phyloP scores from a whole-genome alignment of 1,139 yeast genomes.

The Groenewaldozyma auringiensis region DNA sequence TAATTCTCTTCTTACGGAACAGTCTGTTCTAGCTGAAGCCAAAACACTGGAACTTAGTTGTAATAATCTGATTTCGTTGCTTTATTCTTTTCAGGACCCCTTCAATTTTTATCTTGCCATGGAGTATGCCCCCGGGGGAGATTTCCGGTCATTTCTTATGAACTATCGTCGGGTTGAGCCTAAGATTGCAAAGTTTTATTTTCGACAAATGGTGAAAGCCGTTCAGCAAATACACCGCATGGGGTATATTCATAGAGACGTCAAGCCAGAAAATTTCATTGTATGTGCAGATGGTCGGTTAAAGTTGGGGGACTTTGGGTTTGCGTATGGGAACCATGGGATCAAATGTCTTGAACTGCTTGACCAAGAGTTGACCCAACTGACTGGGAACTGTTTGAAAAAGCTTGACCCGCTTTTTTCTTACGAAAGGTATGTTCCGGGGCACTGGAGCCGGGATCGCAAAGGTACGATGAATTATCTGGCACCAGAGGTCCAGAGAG shows the following conservation, averaged over 20 bases:
- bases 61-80: not conserved
- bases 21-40: conserved; percentile 1
- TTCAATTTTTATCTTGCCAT: not conserved
- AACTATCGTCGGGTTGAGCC: not conserved
- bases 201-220: conserved; percentile 66
- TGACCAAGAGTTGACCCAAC: not conserved
- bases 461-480: conserved; percentile 3
- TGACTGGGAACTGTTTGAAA: too few species aligned
- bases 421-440: not conserved
- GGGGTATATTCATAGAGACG: conserved; percentile 94
- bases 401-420: too few species aligned
- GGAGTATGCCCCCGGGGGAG: conserved; percentile 3
- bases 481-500: not conserved
- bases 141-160: conserved; percentile 1
- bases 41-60: not conserved
- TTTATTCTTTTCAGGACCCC: conserved; percentile 1
- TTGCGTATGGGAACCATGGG: conserved; percentile 31
- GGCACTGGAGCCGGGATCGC: not conserved
- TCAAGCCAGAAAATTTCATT: conserved; percentile 86
- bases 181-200: not conserved
- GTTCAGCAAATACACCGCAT: conserved; percentile 79
- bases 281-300: conserved; percentile 77
- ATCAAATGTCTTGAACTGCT: not conserved
- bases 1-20: not conserved
- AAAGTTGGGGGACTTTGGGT: conserved; percentile 66